Percentiles rank a stretch among this genome's conserved stretches.
Evolutionary conservation across 768 basidiomycete species (phyloP).

Genomic region (Epithele typhae): DNA sequence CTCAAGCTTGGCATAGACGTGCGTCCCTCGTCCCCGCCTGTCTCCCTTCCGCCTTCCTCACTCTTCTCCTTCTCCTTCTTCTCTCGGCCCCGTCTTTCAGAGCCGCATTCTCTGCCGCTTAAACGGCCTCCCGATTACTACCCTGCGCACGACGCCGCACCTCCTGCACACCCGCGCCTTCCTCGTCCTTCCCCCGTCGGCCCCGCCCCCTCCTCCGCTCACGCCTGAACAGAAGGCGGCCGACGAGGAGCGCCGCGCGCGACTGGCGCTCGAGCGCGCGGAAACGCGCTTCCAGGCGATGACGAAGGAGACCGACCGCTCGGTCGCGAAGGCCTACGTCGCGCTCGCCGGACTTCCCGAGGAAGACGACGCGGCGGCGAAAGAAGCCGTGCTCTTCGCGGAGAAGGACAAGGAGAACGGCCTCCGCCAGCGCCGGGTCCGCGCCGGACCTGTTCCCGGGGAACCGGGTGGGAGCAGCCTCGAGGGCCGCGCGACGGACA

Average conservation of each 20-base stretch:
- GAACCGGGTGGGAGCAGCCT: constrained; percentile 16
- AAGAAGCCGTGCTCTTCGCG: constrained; percentile 22
- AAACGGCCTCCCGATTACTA: constrained; percentile 62
- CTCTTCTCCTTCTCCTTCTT: background rate
- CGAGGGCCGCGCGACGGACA: constrained; percentile 50
- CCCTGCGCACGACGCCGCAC: constrained; percentile 67
- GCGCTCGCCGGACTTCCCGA: constrained; percentile 49
- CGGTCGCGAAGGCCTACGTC: constrained; percentile 65
- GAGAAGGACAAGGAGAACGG: constrained; percentile 1
- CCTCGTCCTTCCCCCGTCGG: constrained; percentile 48
- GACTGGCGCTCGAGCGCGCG: constrained; percentile 45
- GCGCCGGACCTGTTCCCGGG: background rate
- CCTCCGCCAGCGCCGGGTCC: constrained; percentile 2
- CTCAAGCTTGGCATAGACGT: constrained; percentile 60
- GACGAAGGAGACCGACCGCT: constrained; percentile 67
- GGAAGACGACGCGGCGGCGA: constrained; percentile 10
- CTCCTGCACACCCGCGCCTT: constrained; percentile 64
- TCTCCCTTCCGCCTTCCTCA: background rate
- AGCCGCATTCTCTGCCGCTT: constrained; percentile 57
- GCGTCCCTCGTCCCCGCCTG: constrained; percentile 25
- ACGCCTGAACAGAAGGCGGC: constrained; percentile 22
- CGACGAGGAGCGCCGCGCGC: constrained; percentile 36
- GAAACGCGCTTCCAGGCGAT: constrained; percentile 57
- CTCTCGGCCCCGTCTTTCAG: constrained; percentile 27
- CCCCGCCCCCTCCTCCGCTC: constrained; percentile 20